Percentiles rank a stretch among this genome's conserved stretches.
These are phyloP conservation scores for Fusarium lyarnte DNA, from an alignment of 2,329 filamentous ascomycete species.

Conservation along the genomic window DNA sequence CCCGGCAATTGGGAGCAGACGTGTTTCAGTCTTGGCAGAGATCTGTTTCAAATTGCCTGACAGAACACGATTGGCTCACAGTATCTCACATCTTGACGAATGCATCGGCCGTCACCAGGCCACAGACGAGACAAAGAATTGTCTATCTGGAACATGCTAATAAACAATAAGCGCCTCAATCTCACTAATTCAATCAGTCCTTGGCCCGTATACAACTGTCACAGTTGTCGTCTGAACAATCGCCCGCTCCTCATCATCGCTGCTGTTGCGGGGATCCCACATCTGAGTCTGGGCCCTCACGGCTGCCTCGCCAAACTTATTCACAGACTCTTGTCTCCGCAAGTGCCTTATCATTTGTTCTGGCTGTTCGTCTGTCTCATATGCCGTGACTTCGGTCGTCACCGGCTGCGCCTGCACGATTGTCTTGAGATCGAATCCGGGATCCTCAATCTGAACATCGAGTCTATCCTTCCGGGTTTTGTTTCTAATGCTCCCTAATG, in stretches of 20 bases:
- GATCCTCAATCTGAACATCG: conserved; percentile 12
- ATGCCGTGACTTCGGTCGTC: conserved; percentile 25
- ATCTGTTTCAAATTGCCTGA: conserved; percentile 1
- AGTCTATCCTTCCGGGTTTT: conserved; percentile 14
- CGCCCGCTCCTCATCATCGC: conserved; percentile 33
- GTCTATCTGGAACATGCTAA: background rate
- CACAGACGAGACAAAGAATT: background rate
- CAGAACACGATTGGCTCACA: background rate
- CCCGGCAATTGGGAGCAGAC: background rate
- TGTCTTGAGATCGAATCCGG: conserved; percentile 36
- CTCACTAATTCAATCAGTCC: background rate
- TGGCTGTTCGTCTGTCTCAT: conserved; percentile 20
- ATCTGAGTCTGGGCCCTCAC: conserved; percentile 12
- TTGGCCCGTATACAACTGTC: conserved; percentile 37
- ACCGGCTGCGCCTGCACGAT: conserved; percentile 36
- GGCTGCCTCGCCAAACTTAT: conserved; percentile 25
- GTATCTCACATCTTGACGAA: background rate
- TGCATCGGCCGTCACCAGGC: background rate
- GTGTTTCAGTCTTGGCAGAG: conserved; percentile 20
- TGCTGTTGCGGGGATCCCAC: conserved; percentile 13
- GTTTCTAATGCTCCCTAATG: conserved; percentile 17
- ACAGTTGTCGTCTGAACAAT: conserved; percentile 42
- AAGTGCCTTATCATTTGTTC: conserved; percentile 31
- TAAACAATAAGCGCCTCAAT: background rate
- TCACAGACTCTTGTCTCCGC: conserved; percentile 37